Percentiles rank a stretch among this genome's conserved stretches.
Evolutionary conservation across 1,284 basidiomycete genomes (phyloP).

Genomic region (Exobasidium rhododendri): DNA sequence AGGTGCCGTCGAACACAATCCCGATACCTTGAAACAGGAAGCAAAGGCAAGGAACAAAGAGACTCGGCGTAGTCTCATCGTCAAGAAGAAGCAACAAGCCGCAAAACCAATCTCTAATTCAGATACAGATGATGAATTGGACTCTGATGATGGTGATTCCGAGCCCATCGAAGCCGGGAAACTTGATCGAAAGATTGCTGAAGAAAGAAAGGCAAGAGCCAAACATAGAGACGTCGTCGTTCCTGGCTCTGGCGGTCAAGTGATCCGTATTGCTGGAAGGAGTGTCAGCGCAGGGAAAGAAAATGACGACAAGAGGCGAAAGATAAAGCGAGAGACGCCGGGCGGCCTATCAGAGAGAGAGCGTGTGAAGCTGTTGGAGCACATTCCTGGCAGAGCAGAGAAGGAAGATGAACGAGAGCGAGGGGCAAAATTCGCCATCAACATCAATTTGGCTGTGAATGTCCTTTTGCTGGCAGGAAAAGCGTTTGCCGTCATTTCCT

Average conservation of each 20-base stretch:
- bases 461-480: conserved; percentile 60
- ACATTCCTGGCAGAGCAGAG: conserved; percentile 45
- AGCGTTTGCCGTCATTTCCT: conserved; percentile 59
- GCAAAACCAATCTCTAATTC: conserved; percentile 5
- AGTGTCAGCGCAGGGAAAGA: conserved; percentile 9
- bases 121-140: conserved; percentile 16
- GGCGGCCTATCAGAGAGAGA: conserved; percentile 32
- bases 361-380: conserved; percentile 39
- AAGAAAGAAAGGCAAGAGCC: conserved; percentile 10
- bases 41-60: neutral
- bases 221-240: conserved; percentile 5
- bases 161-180: conserved; percentile 8
- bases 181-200: conserved; percentile 13
- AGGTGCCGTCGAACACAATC: neutral
- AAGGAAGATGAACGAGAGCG: conserved; percentile 38
- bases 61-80: neutral
- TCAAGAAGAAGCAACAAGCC: neutral
- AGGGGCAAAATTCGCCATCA: conserved; percentile 47
- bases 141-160: conserved; percentile 23
- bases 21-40: neutral
- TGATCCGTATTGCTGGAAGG: neutral
- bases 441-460: conserved; percentile 56
- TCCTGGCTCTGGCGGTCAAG: neutral
- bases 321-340: neutral
- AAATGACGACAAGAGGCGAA: neutral